Conservation (phyloP, 805 yeast species). For the Saccharomycopsis fermentans region DNA sequence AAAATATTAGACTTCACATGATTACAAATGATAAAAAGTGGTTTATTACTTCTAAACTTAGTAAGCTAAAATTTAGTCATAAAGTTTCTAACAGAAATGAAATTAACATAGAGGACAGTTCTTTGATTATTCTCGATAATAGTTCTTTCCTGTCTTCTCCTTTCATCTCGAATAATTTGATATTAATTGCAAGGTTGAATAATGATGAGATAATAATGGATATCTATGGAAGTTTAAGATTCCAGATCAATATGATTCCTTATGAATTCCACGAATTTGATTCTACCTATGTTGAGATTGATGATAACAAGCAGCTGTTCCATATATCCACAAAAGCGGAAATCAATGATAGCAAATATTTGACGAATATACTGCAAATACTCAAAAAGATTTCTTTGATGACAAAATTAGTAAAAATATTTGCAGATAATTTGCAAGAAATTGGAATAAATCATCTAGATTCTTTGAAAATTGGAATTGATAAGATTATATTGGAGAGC, state of each 20-base stretch:
- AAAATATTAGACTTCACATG: conserved; percentile 7
- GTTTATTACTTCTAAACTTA: background rate
- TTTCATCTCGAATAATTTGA: conserved; percentile 5
- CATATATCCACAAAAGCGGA: conserved; percentile 8
- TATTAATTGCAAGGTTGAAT: conserved; percentile 12
- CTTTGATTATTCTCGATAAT: conserved; percentile 13
- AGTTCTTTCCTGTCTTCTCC: background rate
- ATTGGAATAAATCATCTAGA: background rate
- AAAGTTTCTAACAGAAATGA: background rate
- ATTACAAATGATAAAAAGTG: conserved; percentile 3
- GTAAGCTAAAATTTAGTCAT: background rate
- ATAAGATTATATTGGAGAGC: conserved; percentile 3
- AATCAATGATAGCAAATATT: conserved; percentile 1
- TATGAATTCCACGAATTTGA: background rate
- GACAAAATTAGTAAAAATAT: conserved; percentile 3
- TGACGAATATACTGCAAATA: conserved; percentile 2
- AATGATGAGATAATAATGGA: conserved; percentile 11
- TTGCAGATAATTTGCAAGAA: background rate
- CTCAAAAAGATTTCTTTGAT: background rate
- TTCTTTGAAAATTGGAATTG: conserved; percentile 5
- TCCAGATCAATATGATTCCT: background rate
- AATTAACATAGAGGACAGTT: background rate
- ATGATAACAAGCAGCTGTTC: conserved; percentile 8
- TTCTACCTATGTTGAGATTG: conserved; percentile 6
- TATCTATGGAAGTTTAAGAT: conserved; percentile 10